These are phyloP conservation scores for Carallia brachiata DNA, from an alignment of 345 rosid species.

Conservation along the genomic window DNA sequence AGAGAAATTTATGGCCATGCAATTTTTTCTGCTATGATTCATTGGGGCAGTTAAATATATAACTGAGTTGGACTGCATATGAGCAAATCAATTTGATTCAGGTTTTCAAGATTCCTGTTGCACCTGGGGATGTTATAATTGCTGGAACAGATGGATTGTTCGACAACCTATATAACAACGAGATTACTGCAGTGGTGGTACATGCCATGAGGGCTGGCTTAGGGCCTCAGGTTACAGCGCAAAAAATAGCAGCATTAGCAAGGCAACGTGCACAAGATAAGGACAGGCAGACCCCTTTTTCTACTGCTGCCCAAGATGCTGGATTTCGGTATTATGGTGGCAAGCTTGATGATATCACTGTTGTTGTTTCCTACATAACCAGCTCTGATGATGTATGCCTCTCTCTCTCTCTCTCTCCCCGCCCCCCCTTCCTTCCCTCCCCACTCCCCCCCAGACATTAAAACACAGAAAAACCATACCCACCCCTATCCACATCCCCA, in stretches of 20 bases:
- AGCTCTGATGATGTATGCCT: conserved; percentile 33
- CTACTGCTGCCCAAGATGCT: conserved; percentile 98
- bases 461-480: no score
- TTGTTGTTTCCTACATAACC: conserved; percentile 80
- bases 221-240: conserved; percentile 88
- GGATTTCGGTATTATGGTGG: conserved; percentile 98
- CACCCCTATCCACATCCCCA: no score
- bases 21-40: not conserved
- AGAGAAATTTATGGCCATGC: not conserved
- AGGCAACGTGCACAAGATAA: conserved; percentile 90
- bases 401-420: not conserved
- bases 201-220: conserved; percentile 91
- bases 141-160: conserved; percentile 96
- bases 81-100: conserved; percentile 23
- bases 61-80: not conserved
- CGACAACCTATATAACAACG: conserved; percentile 92
- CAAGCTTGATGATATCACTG: conserved; percentile 98
- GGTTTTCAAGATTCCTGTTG: conserved; percentile 80
- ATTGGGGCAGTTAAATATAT: not conserved
- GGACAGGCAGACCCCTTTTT: conserved; percentile 93
- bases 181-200: conserved; percentile 92
- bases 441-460: no score
- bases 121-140: conserved; percentile 88
- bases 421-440: not conserved
- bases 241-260: conserved; percentile 96